Base-by-base conservation (phyloP, 23 red algal species). In the Gracilaria vermiculophylla region DNA sequence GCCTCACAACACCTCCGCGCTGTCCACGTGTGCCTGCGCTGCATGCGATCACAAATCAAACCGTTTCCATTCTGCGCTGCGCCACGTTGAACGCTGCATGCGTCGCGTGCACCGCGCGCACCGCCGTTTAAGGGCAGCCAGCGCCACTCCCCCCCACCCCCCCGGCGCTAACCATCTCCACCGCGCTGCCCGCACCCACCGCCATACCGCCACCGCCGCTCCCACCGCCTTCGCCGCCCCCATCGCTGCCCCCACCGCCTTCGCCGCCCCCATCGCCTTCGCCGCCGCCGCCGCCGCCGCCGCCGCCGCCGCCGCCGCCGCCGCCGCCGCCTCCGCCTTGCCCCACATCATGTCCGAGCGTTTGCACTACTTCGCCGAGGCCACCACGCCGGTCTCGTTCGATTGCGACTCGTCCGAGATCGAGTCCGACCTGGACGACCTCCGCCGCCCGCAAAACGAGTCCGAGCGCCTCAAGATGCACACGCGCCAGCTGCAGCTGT, bases 361-460 rank as follows among this genome's bases (percentile, higher is more conserved):
- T 28, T 44, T 88, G 24, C 84, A 88, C 50, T 88, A 88, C 58
- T 88, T 88, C 49, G 74, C 52, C 7, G 84, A 88, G 67, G 84
- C 84, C 52, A 60, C 84, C 36, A 64, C 58, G 28, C 84, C 84
- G 9, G 84, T 88, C 33, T 77, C 72, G 12, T 88, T 88, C 52
- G 84, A 88, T 37, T 88, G 84, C 53, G 66, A 65, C 19, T 69
- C 72, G 41, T 88, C 84, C 27, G 84, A 88, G 21, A 88, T 88
- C 47, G 84, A 88, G 33, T 88, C 84, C 36, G 84, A 88, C 72
- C 50, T 76, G 13, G 84, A 77, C 72, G 84, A 88, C 37, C 81
- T 85, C 8, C 66, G 84, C 25, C 72, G 69, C 34, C 84, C 84
- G 5, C 36, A 55, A 20, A 76, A 69, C 50, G 69, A 76, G 16